Percentiles rank a stretch among this genome's conserved stretches.
Evolutionary conservation across 2,329 filamentous ascomycete species (phyloP).

Genomic region (Penicillium expansum): DNA sequence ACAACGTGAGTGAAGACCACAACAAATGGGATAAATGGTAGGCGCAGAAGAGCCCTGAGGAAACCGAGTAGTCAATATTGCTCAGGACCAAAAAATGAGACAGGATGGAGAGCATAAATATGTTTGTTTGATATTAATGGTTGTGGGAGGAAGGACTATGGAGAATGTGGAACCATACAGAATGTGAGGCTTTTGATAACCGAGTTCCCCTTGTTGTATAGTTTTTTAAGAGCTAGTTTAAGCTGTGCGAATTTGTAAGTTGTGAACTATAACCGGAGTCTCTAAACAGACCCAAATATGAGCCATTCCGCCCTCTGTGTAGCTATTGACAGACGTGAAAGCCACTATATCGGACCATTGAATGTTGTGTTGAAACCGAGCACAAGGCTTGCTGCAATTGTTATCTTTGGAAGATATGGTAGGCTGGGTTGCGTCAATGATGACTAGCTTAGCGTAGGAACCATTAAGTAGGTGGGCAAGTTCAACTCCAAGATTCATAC

Average conservation of each 20-base stretch:
- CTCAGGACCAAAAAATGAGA: no score
- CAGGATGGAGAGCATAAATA: background rate
- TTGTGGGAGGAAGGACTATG: no score
- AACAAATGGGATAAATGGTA: no score
- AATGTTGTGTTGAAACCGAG: no score
- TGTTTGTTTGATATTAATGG: background rate
- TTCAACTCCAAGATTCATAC: background rate
- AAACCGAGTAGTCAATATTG: background rate
- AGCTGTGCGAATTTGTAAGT: no score
- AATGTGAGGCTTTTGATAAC: background rate
- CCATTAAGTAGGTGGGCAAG: background rate
- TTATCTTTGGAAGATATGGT: background rate
- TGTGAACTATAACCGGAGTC: background rate
- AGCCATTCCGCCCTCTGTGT: rapidly evolving
- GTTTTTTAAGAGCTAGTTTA: background rate
- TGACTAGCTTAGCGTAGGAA: background rate
- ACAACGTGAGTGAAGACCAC: no score
- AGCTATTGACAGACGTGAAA: background rate
- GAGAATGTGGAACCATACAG: background rate
- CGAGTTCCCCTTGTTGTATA: background rate
- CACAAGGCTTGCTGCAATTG: background rate
- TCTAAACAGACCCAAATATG: background rate
- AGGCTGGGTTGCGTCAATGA: no score
- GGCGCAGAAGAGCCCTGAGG: no score
- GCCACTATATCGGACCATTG: background rate